Evolutionary conservation across 495 filamentous ascomycete species (phyloP).

Genomic region (Aspergillus bridgeri): DNA sequence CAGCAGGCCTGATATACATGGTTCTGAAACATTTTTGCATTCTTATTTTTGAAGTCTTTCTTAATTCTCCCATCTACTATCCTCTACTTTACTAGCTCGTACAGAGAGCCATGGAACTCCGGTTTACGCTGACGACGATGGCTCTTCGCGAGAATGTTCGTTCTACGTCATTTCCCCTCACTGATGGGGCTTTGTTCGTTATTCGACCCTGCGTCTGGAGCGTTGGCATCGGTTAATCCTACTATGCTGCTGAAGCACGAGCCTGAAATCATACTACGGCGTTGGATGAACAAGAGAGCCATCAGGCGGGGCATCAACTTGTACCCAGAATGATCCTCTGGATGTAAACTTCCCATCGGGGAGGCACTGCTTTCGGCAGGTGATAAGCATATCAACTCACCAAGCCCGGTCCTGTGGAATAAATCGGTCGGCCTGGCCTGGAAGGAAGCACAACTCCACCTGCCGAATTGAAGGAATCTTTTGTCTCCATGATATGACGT

Average conservation of each 20-base stretch:
- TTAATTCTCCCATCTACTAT: neutral
- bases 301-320: neutral
- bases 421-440: neutral
- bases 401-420: neutral
- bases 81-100: neutral
- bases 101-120: neutral
- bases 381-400: neutral
- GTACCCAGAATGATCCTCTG: neutral
- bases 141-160: neutral
- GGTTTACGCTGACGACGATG: neutral
- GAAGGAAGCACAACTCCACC: neutral
- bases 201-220: neutral
- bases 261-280: too few species aligned
- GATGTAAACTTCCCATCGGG: too few species aligned
- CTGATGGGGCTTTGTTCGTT: too few species aligned
- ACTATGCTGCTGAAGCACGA: too few species aligned
- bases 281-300: too few species aligned
- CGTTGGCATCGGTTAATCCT: neutral
- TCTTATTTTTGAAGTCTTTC: neutral
- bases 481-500: too few species aligned
- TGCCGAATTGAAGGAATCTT: neutral
- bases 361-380: neutral
- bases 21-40: neutral
- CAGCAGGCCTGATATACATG: conserved; percentile 1
- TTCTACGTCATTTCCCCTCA: neutral